A percentile compares a stretch with the other conserved stretches of the same genome.
Conservation (phyloP, 2,329 filamentous ascomycete genomes). For the Diplodia seriata region DNA sequence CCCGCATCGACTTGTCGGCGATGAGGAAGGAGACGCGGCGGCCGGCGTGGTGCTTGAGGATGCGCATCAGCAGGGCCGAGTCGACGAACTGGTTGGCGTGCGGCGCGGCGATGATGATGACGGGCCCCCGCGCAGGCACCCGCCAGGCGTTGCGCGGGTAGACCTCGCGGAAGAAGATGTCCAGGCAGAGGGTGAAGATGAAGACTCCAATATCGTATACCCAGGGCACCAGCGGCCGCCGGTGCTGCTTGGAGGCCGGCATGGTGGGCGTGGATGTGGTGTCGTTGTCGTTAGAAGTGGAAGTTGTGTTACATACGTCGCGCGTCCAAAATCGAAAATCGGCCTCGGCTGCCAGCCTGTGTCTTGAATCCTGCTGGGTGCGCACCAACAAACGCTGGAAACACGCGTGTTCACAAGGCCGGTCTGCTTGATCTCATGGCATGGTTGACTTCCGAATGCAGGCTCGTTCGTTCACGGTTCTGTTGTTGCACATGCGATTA, state of each 20-base stretch:
- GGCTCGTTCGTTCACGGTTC: too few relatives aligned
- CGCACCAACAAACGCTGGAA: neutral
- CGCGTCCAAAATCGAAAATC: neutral
- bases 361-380: neutral
- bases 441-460: too few relatives aligned
- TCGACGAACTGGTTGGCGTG: constrained; percentile 34
- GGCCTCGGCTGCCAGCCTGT: neutral
- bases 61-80: constrained; percentile 28
- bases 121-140: constrained; percentile 23
- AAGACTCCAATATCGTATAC: constrained; percentile 23
- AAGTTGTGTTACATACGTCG: constrained; percentile 1
- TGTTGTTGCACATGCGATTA: too few relatives aligned
- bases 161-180: constrained; percentile 34
- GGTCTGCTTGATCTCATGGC: too few relatives aligned
- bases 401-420: neutral
- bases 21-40: constrained; percentile 32
- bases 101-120: constrained; percentile 32
- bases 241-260: constrained; percentile 11
- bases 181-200: constrained; percentile 31
- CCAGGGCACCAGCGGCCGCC: constrained; percentile 31
- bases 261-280: neutral
- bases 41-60: constrained; percentile 24
- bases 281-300: neutral
- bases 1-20: constrained; percentile 31
- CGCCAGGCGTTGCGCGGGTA: constrained; percentile 22